phyloP scores from a whole-genome alignment of 306 rosid species.

The Oxytropis ochrocephala region DNA sequence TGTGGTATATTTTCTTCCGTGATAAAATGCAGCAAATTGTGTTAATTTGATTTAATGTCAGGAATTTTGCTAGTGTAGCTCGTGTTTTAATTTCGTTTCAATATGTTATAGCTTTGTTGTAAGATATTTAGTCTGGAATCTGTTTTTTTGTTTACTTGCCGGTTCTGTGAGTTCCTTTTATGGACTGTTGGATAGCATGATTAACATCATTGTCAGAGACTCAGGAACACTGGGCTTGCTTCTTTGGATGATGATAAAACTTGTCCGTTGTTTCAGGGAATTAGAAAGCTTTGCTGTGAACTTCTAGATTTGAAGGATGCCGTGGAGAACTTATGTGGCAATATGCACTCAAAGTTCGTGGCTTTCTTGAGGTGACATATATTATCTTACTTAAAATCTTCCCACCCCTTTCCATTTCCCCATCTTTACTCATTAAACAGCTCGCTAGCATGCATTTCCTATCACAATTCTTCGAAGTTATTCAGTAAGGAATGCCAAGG shows the following conservation, averaged over 20 bases:
- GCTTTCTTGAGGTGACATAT: constrained; percentile 77
- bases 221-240: not conserved
- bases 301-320: constrained; percentile 90
- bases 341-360: constrained; percentile 80
- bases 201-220: not conserved
- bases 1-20: not conserved
- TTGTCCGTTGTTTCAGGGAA: constrained; percentile 52
- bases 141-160: not conserved
- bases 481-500: not conserved
- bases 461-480: not conserved
- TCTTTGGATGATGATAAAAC: constrained; percentile 14
- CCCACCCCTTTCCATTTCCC: not conserved
- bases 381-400: not conserved
- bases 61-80: not conserved
- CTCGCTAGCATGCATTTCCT: not conserved
- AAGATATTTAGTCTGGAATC: not conserved
- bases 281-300: constrained; percentile 91
- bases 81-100: not conserved
- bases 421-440: not conserved
- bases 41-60: not conserved
- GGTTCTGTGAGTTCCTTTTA: constrained; percentile 6
- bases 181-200: not conserved
- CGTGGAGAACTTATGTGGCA: constrained; percentile 91
- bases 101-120: not conserved
- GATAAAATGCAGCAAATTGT: not conserved